Conservation (phyloP, 495 filamentous ascomycete species). For the Filosporella fistucella region DNA sequence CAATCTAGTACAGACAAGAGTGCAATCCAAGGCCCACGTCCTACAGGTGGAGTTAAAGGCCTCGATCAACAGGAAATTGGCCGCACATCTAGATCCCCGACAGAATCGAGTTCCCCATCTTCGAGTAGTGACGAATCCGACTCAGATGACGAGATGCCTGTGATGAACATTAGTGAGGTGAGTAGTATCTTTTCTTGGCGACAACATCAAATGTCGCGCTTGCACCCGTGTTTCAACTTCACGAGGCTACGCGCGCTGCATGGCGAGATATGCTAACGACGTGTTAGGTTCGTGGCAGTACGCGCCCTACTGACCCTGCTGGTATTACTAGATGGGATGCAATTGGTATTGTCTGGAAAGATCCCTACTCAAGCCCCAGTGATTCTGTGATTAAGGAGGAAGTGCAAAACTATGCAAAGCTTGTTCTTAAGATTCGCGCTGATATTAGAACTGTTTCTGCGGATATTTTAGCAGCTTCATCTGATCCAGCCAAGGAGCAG, state of each 20-base stretch:
- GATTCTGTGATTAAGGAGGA: constrained; percentile 20
- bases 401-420: constrained; percentile 25
- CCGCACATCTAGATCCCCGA: no score
- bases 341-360: constrained; percentile 27
- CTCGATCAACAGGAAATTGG: no score
- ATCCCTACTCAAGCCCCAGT: constrained; percentile 17
- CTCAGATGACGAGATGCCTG: constrained; percentile 20
- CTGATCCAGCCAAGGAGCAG: constrained; percentile 12
- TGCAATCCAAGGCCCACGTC: constrained; percentile 2
- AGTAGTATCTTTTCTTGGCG: constrained; percentile 4
- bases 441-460: constrained; percentile 24
- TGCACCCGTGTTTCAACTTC: background rate
- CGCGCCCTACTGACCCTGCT: constrained; percentile 17
- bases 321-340: constrained; percentile 24
- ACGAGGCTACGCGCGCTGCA: background rate
- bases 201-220: background rate
- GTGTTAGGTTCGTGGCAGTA: constrained; percentile 16
- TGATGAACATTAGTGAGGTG: constrained; percentile 19
- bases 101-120: constrained; percentile 19
- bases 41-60: no score
- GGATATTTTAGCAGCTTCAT: constrained; percentile 15
- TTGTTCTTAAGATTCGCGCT: constrained; percentile 22
- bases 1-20: constrained; percentile 14
- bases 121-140: constrained; percentile 23
- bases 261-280: constrained; percentile 6